A percentile compares a stretch with the other conserved stretches of the same genome.
phyloP scores from a whole-genome alignment of 1,284 basidiomycete genomes.

The Trichosporon faecale region DNA sequence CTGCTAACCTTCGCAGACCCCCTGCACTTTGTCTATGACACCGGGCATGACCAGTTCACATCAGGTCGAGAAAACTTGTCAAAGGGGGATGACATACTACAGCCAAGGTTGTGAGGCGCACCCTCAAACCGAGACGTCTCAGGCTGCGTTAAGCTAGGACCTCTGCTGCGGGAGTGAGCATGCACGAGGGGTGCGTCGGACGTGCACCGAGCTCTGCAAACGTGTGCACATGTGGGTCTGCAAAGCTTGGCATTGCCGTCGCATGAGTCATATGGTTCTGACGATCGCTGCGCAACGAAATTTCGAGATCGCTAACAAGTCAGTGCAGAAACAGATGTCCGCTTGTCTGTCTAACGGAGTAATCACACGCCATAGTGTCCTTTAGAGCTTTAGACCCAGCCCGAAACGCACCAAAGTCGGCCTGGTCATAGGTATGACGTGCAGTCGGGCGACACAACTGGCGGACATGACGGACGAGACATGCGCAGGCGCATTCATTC shows the following conservation, averaged over 20 bases:
- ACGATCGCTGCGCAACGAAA: too few relatives aligned
- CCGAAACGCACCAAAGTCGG: neutral
- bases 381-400: neutral
- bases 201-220: neutral
- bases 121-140: neutral
- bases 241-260: too few relatives aligned
- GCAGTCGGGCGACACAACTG: neutral
- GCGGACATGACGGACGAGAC: neutral
- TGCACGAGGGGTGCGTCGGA: neutral
- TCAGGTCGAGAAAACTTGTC: neutral
- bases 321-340: neutral
- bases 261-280: too few relatives aligned
- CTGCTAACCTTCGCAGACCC: too few relatives aligned
- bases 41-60: neutral
- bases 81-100: neutral
- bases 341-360: too few relatives aligned
- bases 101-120: neutral
- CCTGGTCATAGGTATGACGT: neutral
- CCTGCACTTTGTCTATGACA: neutral
- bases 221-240: too few relatives aligned
- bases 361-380: neutral
- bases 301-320: neutral
- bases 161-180: too few relatives aligned
- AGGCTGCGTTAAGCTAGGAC: neutral
- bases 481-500: neutral